Conservation (phyloP, 345 rosid genomes). For the Hibiscus trionum region DNA sequence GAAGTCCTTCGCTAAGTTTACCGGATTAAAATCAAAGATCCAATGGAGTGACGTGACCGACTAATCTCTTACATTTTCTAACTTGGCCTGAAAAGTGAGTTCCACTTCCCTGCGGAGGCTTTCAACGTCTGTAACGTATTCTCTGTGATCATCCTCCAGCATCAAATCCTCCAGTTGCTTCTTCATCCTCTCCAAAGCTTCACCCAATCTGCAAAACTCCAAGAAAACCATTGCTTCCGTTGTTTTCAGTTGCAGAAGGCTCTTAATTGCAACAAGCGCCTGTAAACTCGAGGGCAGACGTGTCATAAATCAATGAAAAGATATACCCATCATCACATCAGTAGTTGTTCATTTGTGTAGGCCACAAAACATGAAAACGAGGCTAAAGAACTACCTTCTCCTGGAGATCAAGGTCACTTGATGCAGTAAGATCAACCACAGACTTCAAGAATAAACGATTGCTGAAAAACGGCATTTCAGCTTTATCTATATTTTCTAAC, state of each 20-base stretch:
- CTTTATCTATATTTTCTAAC: conserved; percentile 38
- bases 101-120: conserved; percentile 68
- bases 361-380: not conserved
- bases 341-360: not conserved
- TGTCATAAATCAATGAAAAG: not conserved
- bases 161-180: conserved; percentile 48
- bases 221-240: conserved; percentile 47
- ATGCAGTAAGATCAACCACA: conserved; percentile 54
- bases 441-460: conserved; percentile 61
- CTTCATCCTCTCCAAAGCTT: conserved; percentile 60
- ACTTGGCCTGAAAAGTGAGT: conserved; percentile 43
- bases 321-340: not conserved
- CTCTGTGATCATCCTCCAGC: conserved; percentile 54
- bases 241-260: conserved; percentile 57
- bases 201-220: conserved; percentile 69
- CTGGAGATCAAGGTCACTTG: conserved; percentile 76
- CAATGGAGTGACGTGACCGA: not conserved
- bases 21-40: conserved; percentile 9
- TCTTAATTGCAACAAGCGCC: conserved; percentile 75
- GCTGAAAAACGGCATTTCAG: conserved; percentile 44
- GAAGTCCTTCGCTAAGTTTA: conserved; percentile 3
- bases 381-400: conserved; percentile 55
- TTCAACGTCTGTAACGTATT: conserved; percentile 62
- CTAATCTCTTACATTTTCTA: conserved; percentile 35
- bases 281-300: conserved; percentile 13